phyloP scores from a whole-genome alignment of 306 rosid species.

The Vicia sativa region DNA sequence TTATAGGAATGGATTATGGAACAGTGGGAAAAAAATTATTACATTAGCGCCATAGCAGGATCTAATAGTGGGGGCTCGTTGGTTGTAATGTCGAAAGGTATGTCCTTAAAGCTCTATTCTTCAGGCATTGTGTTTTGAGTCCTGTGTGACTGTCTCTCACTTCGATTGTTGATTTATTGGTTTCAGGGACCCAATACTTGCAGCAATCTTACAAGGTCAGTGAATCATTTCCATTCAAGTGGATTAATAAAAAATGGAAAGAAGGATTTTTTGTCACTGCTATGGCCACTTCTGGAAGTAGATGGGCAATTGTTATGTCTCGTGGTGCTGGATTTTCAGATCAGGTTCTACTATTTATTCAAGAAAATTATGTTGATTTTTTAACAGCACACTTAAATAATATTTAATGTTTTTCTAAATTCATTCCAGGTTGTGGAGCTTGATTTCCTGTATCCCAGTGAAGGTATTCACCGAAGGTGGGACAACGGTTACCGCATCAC shows the following conservation, averaged over 20 bases:
- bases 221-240: slow-evolving; percentile 85
- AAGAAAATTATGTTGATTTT: neutral
- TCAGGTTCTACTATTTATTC: slow-evolving; percentile 51
- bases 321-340: slow-evolving; percentile 82
- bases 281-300: slow-evolving; percentile 84
- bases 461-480: slow-evolving; percentile 93
- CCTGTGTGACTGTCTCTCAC: neutral
- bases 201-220: slow-evolving; percentile 98
- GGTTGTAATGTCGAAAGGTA: slow-evolving; percentile 96
- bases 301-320: slow-evolving; percentile 94
- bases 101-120: slow-evolving; percentile 11
- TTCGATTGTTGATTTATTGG: slow-evolving; percentile 25
- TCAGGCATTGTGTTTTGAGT: neutral
- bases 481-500: slow-evolving; percentile 86
- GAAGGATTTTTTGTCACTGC: slow-evolving; percentile 87
- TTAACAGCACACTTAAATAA: neutral
- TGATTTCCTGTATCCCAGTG: slow-evolving; percentile 92
- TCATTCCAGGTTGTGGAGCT: slow-evolving; percentile 82
- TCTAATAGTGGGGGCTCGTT: slow-evolving; percentile 74
- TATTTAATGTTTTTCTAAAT: slow-evolving; percentile 14
- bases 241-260: slow-evolving; percentile 97
- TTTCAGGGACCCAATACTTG: slow-evolving; percentile 68
- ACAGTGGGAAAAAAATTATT: slow-evolving; percentile 86
- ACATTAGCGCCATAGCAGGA: slow-evolving; percentile 87
- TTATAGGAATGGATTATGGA: slow-evolving; percentile 96